Conservation (phyloP, 139 green algal genomes). For the Coelastrella sp. region DNA sequence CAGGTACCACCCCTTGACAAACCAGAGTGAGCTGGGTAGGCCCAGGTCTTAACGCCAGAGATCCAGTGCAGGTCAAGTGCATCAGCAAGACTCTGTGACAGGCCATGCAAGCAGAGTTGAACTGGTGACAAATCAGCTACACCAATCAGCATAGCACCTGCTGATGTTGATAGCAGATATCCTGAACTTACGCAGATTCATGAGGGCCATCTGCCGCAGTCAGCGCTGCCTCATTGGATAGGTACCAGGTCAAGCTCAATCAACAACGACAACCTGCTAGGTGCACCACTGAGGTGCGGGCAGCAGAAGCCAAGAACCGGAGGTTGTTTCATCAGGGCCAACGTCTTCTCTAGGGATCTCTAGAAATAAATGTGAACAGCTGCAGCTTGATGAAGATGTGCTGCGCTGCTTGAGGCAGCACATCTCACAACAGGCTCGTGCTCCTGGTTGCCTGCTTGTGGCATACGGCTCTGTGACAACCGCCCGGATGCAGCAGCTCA, state of each 20-base stretch:
- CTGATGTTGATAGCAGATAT: no score
- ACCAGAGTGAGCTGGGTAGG: no score
- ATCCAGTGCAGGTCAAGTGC: no score
- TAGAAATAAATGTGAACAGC: not conserved
- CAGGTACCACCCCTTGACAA: no score
- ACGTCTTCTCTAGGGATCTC: no score
- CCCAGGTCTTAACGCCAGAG: no score
- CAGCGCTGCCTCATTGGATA: not conserved
- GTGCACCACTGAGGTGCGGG: not conserved
- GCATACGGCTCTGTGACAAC: not conserved
- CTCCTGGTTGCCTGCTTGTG: not conserved
- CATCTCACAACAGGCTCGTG: not conserved
- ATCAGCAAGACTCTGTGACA: no score
- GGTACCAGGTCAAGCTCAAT: not conserved
- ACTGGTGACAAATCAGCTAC: no score
- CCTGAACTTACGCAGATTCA: no score
- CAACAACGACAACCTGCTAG: not conserved
- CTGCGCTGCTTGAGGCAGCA: not conserved
- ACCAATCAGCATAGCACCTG: no score
- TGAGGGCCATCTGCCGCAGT: not conserved
- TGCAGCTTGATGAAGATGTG: not conserved
- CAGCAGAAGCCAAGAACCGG: not conserved
- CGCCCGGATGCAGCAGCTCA: not conserved
- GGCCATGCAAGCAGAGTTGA: no score
- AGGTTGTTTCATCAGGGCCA: not conserved